Evolutionary conservation across 2,329 filamentous ascomycete species (phyloP).

Genomic region (Dactylellina haptotyla): DNA sequence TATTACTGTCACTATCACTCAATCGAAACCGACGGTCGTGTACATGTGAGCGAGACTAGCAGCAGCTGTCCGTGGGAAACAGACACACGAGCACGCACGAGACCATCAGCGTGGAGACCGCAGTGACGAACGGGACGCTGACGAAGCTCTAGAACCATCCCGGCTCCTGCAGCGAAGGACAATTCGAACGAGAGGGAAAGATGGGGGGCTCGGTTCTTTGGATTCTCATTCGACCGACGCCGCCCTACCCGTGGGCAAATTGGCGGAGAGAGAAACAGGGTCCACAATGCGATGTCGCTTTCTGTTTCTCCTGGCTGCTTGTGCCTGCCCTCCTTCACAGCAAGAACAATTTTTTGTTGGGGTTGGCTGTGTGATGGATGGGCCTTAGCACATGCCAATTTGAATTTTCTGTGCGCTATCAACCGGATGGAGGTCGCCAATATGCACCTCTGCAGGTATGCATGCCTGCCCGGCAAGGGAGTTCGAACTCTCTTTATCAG

Average conservation of each 20-base stretch:
- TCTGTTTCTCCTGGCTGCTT: conserved; percentile 19
- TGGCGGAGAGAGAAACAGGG: neutral
- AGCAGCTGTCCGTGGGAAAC: neutral
- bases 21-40: no score
- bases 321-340: neutral
- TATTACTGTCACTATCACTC: no score
- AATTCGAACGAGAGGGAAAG: neutral
- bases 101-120: neutral
- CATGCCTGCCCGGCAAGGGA: no score
- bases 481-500: conserved; percentile 5
- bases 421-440: conserved; percentile 15
- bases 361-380: neutral
- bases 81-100: neutral
- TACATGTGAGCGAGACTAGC: neutral
- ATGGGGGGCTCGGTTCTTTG: neutral
- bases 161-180: neutral
- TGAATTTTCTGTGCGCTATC: conserved; percentile 6
- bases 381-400: conserved; percentile 10
- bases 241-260: neutral
- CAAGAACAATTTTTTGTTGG: conserved; percentile 19
- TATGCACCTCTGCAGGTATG: conserved; percentile 1
- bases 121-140: neutral
- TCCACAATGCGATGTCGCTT: conserved; percentile 38
- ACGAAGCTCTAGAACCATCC: conserved; percentile 1
- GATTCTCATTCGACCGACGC: neutral